Base-by-base conservation (phyloP, 371 early-diverging fungal genomes). In the Fennellomyces sp. region DNA sequence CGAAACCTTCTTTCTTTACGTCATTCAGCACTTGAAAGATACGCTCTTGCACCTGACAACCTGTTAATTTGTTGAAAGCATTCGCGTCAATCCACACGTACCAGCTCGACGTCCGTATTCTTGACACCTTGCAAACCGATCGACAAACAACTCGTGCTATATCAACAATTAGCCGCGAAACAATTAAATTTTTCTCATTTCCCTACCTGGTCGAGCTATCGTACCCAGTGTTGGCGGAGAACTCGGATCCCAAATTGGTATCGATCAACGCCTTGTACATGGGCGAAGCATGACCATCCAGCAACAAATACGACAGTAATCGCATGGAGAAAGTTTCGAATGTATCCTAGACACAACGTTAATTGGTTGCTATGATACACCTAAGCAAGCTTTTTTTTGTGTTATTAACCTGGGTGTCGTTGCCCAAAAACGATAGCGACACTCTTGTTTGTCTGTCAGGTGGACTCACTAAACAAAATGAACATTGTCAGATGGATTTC, bases 231-330 rank as follows among this genome's bases (percentile, higher is more conserved):
- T 89, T 92, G 8, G 93, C 83, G 35, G 92, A 88, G 75, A 93
- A 97, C 57, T 96, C 98, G 0, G 93, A 84, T 13, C 96, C 97
- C n/a, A 97, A 69, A 42, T 92, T 90, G 35, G 92, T 84, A 67
- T 96, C 96, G 42, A 97, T 95, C 68, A 97, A 79, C n/a, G 94
- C 92, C 72, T 95, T 83, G 72, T 95, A 94, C 92, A 97, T 91
- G 12, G 98, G 98, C 11, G 95, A 88, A 15, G 95, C 87, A 50
- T 93, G 89, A 25, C 97, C 97, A 70, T 91, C 90, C 21, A 92
- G 72, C 21, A 97, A 79, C 52, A 97, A 80, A 56, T 83, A 85
- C 3, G 92, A 85, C 21, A 97, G 80, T 28, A 97, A 68, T 25
- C 86, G 78, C 78, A 94, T 81, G 5, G 90, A 86, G 59, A 96